Evolutionary conservation across 805 yeast species (phyloP), one percentile per base, ranked within the genome.

Genomic region (Candida tammaniensis): DNA sequence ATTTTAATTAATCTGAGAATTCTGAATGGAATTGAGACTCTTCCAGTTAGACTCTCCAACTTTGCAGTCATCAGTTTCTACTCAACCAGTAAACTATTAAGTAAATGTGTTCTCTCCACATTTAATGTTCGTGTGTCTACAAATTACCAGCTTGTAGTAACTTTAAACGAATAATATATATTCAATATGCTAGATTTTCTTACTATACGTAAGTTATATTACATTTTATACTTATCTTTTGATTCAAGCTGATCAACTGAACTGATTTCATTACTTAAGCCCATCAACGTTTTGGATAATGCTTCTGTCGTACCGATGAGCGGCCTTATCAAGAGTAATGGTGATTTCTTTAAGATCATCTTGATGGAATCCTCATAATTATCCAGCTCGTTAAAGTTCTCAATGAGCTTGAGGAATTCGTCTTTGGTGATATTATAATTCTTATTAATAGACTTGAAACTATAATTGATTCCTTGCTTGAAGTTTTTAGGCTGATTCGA

Each of bases 271-370:
- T 87, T 88, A 25, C 87, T 79, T 6, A 89, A 70, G 1, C 98
- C 98, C 62, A 86, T 72, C 32, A 89, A 64, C 0, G 95, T 74
- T 49, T 80, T 84, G 5, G 91, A 82, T 5, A 89, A 70, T 0
- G 95, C 95, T 54, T 87, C 96, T 0, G 96, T 84, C 0, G 95
- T 87, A 2, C 97, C 98, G 47, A 89, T 87, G 42, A 87, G 72
- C 2, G 97, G 96, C 27, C 96, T 58, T 2, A 89, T 70, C 11
- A 89, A 57, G 13, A 86, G 80, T 11, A 86, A 76, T 0, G 97
- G 97, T 1, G 95, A 78, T 0, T 83, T 86, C 43, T 74, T 76
- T 10, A 85, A 80, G 10, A 87, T 67, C 1, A 86, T 80, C 13
- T 68, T 58, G 0, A 86, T 74, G 0, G 89, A 86, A 4, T 72